Conservation (phyloP, 805 yeast species). For the Sugiyamaella chiloensis region DNA sequence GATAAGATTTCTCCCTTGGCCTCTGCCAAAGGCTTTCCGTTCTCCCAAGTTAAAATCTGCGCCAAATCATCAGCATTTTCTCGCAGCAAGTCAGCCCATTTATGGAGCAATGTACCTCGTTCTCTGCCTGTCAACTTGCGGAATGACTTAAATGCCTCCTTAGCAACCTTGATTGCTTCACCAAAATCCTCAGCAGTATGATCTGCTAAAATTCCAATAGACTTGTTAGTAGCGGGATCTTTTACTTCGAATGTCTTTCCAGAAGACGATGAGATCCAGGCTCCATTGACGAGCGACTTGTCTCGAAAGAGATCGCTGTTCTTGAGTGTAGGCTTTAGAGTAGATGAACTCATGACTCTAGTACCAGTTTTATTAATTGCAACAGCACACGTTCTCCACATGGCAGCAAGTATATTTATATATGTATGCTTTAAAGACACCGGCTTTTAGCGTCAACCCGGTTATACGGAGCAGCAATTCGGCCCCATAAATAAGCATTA, state of each 20-base stretch:
- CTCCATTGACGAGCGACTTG: conserved; percentile 54
- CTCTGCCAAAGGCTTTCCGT: conserved; percentile 71
- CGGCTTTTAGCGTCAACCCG: too few species aligned
- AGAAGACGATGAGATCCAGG: conserved; percentile 54
- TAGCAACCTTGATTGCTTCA: conserved; percentile 55
- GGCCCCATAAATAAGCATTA: conserved; percentile 4
- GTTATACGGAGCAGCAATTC: too few species aligned
- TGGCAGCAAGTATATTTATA: too few species aligned
- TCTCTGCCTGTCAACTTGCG: conserved; percentile 53
- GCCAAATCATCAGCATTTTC: conserved; percentile 67
- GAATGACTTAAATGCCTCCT: conserved; percentile 50
- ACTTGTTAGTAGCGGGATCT: conserved; percentile 69
- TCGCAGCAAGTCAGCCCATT: conserved; percentile 51
- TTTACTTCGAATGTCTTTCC: conserved; percentile 55
- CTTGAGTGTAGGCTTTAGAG: conserved; percentile 14
- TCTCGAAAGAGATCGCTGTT: conserved; percentile 24
- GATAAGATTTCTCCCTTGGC: conserved; percentile 67
- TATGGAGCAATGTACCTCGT: conserved; percentile 51
- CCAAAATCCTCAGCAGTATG: conserved; percentile 47
- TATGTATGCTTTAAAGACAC: too few species aligned
- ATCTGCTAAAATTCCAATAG: conserved; percentile 55
- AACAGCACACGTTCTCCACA: too few species aligned
- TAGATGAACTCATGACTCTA: conserved; percentile 7
- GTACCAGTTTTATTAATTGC: too few species aligned
- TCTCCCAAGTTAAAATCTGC: conserved; percentile 59